phyloP scores from a whole-genome alignment of 768 basidiomycete species.

The Daedalea quercina region DNA sequence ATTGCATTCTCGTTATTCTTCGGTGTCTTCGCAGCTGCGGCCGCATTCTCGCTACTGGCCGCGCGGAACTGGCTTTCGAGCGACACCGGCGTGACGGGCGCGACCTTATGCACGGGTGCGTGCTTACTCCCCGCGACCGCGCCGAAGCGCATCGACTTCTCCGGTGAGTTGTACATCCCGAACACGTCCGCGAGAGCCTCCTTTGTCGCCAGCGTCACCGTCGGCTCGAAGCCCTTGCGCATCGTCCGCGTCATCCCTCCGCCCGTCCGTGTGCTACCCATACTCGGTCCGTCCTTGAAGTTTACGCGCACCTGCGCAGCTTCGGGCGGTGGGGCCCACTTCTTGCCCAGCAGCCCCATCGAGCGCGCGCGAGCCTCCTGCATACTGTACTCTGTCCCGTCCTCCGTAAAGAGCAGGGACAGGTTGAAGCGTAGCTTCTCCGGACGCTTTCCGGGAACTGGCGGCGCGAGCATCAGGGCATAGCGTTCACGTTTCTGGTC shows the following conservation, averaged over 20 bases:
- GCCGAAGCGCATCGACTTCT: conserved; percentile 54
- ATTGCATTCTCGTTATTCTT: neutral
- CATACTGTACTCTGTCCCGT: conserved; percentile 76
- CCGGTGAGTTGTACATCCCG: conserved; percentile 92
- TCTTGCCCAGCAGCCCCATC: conserved; percentile 79
- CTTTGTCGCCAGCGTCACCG: conserved; percentile 95
- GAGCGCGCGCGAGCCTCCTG: conserved; percentile 79
- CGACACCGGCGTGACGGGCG: conserved; percentile 37
- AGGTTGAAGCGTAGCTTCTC: conserved; percentile 70
- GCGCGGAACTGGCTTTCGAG: conserved; percentile 12
- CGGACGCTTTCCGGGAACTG: conserved; percentile 58
- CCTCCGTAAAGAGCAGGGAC: conserved; percentile 64
- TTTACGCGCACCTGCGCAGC: conserved; percentile 37
- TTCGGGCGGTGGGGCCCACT: conserved; percentile 65
- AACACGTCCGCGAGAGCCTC: conserved; percentile 92
- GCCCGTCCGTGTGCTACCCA: neutral
- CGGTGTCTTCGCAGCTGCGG: conserved; percentile 26
- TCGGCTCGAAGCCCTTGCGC: conserved; percentile 61
- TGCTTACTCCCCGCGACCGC: conserved; percentile 58
- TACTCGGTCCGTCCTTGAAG: conserved; percentile 55
- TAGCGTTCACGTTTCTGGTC: conserved; percentile 39
- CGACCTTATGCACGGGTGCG: conserved; percentile 63
- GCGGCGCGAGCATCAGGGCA: conserved; percentile 67
- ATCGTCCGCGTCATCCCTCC: conserved; percentile 19
- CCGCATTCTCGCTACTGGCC: conserved; percentile 22